These are phyloP conservation scores for Angomonas deanei DNA, from an alignment of 208 protist genomes.

Conservation along the genomic window DNA sequence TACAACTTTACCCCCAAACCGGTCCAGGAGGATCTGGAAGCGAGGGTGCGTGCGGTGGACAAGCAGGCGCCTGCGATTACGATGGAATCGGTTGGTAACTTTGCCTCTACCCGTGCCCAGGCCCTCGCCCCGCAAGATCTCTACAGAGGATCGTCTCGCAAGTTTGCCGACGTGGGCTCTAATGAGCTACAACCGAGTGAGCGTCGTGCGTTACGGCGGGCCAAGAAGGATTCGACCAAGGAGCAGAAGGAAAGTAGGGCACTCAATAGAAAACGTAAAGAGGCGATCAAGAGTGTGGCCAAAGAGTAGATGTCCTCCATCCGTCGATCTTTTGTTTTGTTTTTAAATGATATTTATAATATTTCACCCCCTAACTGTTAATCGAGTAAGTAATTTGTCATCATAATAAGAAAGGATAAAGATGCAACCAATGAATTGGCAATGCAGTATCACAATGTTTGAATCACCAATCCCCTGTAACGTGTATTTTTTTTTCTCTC, in stretches of 20 bases:
- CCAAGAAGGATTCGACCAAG: conserved; percentile 64
- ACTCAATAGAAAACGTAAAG: conserved; percentile 7
- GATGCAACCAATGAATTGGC: no score
- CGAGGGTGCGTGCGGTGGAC: conserved; percentile 81
- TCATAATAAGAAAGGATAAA: not conserved
- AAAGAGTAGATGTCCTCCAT: not conserved
- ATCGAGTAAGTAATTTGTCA: not conserved
- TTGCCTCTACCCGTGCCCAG: conserved; percentile 64
- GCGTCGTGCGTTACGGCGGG: conserved; percentile 61
- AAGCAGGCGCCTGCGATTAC: conserved; percentile 76
- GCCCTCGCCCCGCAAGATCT: conserved; percentile 87
- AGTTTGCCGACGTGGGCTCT: conserved; percentile 61
- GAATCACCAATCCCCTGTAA: no score
- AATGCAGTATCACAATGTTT: no score
- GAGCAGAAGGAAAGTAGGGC: conserved; percentile 22
- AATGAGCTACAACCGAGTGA: conserved; percentile 70
- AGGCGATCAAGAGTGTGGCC: no score
- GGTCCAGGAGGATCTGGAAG: conserved; percentile 76
- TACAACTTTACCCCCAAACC: conserved; percentile 90
- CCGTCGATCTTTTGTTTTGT: conserved; percentile 7
- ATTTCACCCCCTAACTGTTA: not conserved
- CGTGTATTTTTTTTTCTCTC: conserved; percentile 1
- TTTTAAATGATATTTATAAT: conserved; percentile 4
- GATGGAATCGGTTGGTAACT: conserved; percentile 80
- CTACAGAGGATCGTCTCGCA: conserved; percentile 52